A percentile compares a stretch with the other conserved stretches of the same genome.
Conservation (phyloP, 2,329 filamentous ascomycete species). For the Mycosphaerella sp. region DNA sequence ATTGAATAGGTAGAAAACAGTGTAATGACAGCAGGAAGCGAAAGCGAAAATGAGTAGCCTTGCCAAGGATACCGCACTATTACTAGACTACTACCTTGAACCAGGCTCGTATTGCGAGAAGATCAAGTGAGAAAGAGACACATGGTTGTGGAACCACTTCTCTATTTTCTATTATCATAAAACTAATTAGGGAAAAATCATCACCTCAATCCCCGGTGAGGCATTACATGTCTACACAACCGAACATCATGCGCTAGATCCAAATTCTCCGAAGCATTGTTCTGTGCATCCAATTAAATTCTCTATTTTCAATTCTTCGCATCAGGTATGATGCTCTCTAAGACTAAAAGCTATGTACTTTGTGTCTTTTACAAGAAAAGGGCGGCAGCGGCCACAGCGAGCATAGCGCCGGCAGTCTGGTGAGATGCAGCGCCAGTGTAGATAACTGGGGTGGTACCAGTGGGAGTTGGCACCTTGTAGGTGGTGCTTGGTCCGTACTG, state of each 20-base stretch:
- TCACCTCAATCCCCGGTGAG: neutral
- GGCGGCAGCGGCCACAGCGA: slow-evolving; percentile 11
- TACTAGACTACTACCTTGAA: too few species aligned
- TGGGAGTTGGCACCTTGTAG: neutral
- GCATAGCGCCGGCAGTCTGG: slow-evolving; percentile 5
- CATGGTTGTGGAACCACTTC: neutral
- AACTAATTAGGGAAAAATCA: neutral
- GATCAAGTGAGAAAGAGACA: neutral
- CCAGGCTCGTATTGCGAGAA: too few species aligned
- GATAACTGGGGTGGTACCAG: neutral
- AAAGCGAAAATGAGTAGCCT: too few species aligned
- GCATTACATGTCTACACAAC: neutral
- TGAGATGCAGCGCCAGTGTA: slow-evolving; percentile 15
- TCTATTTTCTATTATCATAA: neutral
- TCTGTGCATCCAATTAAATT: neutral
- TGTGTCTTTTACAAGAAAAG: slow-evolving; percentile 9
- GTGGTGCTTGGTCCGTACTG: too few species aligned
- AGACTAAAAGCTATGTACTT: neutral
- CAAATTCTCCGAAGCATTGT: neutral
- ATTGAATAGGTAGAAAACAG: too few species aligned
- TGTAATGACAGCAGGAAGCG: too few species aligned
- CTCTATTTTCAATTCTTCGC: neutral
- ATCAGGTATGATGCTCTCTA: neutral
- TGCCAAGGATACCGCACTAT: too few species aligned
- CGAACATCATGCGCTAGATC: neutral